phyloP scores from a whole-genome alignment of 2,329 filamentous ascomycete genomes.

The Ophiostoma triangulosporum region DNA sequence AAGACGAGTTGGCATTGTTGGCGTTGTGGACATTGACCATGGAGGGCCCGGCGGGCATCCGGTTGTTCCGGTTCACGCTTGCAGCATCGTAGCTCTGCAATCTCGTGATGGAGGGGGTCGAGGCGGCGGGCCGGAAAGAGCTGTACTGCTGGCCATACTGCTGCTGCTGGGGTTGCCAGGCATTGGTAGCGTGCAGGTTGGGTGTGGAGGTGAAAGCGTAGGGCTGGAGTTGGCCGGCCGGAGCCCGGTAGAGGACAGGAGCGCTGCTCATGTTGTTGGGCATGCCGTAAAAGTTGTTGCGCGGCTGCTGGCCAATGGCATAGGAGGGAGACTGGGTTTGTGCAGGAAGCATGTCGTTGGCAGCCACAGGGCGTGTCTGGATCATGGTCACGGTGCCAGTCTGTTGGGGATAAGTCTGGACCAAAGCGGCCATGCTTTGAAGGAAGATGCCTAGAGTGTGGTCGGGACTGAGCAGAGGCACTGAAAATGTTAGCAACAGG shows the following conservation, averaged over 20 bases:
- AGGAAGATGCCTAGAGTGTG: neutral
- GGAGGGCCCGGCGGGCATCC: slow-evolving; percentile 25
- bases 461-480: neutral
- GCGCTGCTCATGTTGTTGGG: slow-evolving; percentile 27
- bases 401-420: slow-evolving; percentile 69
- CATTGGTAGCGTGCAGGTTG: slow-evolving; percentile 36
- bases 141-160: slow-evolving; percentile 13
- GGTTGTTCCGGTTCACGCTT: slow-evolving; percentile 9
- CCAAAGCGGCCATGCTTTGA: slow-evolving; percentile 64
- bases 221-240: slow-evolving; percentile 51
- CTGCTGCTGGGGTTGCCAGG: slow-evolving; percentile 7
- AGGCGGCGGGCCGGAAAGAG: slow-evolving; percentile 32
- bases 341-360: slow-evolving; percentile 4
- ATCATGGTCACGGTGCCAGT: slow-evolving; percentile 62
- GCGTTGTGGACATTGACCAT: slow-evolving; percentile 28
- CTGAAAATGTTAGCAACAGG: neutral
- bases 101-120: slow-evolving; percentile 30
- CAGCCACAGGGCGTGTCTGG: slow-evolving; percentile 48
- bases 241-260: slow-evolving; percentile 39
- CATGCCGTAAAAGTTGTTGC: slow-evolving; percentile 37
- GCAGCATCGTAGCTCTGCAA: slow-evolving; percentile 24
- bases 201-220: slow-evolving; percentile 67
- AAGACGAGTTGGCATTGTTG: slow-evolving; percentile 20
- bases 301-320: slow-evolving; percentile 29
- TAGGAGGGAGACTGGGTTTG: slow-evolving; percentile 26